These are phyloP conservation scores for Tolypocladium pustulatum DNA, from an alignment of 2,329 filamentous ascomycete genomes.

Conservation along the genomic window DNA sequence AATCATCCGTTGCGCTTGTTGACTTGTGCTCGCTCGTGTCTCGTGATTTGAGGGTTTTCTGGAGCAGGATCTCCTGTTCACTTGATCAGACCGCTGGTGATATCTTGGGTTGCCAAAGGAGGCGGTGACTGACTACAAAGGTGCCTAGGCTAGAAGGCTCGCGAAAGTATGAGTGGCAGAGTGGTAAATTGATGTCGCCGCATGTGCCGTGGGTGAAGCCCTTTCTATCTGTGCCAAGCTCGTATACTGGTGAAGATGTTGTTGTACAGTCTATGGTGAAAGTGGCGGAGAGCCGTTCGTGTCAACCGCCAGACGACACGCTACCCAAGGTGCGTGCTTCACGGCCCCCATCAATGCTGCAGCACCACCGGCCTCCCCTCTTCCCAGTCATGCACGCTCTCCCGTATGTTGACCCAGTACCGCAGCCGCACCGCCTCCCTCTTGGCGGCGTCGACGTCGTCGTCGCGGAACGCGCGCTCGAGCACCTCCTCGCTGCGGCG, in stretches of 20 bases:
- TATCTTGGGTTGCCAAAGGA: too few species aligned
- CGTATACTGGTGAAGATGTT: background rate
- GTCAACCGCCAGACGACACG: background rate
- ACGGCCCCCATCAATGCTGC: constrained; percentile 30
- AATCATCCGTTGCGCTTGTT: too few species aligned
- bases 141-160: background rate
- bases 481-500: constrained; percentile 50
- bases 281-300: background rate
- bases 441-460: constrained; percentile 57
- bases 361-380: constrained; percentile 53
- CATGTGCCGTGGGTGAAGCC: background rate
- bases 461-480: constrained; percentile 52
- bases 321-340: background rate
- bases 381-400: constrained; percentile 78
- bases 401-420: constrained; percentile 85
- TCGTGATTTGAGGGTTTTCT: too few species aligned
- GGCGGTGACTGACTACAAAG: background rate
- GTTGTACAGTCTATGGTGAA: background rate
- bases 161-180: background rate
- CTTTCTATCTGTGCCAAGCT: background rate
- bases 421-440: constrained; percentile 65
- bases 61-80: too few species aligned
- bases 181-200: background rate
- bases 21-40: too few species aligned
- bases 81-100: too few species aligned